Evolutionary conservation across 1,139 yeast species (phyloP).

Genomic region (Protomyces lactucae-debilis): DNA sequence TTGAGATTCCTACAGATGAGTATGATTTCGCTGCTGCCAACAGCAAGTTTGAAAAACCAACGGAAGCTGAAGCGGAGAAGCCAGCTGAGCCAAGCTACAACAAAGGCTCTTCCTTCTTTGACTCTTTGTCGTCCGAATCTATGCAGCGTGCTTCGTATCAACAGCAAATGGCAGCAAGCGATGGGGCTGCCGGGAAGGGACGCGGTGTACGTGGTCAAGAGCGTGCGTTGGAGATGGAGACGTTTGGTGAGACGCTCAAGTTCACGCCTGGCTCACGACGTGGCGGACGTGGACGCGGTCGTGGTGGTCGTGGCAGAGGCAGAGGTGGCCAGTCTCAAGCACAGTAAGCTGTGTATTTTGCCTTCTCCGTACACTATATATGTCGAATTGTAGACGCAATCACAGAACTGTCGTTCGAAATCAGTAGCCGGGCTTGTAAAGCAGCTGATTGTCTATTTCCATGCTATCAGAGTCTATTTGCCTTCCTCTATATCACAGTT

Average conservation of each 20-base stretch:
- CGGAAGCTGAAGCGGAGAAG: constrained; percentile 10
- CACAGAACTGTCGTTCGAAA: too few species aligned
- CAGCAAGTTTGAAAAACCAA: constrained; percentile 28
- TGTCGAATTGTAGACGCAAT: too few species aligned
- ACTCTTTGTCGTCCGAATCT: constrained; percentile 45
- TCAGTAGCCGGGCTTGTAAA: too few species aligned
- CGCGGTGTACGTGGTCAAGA: constrained; percentile 60
- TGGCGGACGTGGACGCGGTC: constrained; percentile 41
- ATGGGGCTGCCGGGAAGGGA: constrained; percentile 35
- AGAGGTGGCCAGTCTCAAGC: neutral
- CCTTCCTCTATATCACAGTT: too few species aligned
- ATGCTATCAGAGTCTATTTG: too few species aligned
- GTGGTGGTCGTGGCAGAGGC: constrained; percentile 40
- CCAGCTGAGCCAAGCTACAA: constrained; percentile 58
- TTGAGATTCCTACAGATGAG: constrained; percentile 26
- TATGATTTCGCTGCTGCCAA: constrained; percentile 28
- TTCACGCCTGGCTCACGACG: constrained; percentile 33
- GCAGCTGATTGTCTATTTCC: too few species aligned
- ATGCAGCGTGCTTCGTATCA: constrained; percentile 28
- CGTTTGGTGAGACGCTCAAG: constrained; percentile 56
- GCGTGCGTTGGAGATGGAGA: constrained; percentile 56
- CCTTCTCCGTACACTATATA: too few species aligned
- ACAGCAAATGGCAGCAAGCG: constrained; percentile 15
- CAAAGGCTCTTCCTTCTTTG: constrained; percentile 54
- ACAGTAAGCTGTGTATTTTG: neutral